A percentile compares a stretch with the other conserved stretches of the same genome.
Evolutionary conservation across 2,329 filamentous ascomycete species (phyloP).

Genomic region (Ophiostoma triangulosporum): DNA sequence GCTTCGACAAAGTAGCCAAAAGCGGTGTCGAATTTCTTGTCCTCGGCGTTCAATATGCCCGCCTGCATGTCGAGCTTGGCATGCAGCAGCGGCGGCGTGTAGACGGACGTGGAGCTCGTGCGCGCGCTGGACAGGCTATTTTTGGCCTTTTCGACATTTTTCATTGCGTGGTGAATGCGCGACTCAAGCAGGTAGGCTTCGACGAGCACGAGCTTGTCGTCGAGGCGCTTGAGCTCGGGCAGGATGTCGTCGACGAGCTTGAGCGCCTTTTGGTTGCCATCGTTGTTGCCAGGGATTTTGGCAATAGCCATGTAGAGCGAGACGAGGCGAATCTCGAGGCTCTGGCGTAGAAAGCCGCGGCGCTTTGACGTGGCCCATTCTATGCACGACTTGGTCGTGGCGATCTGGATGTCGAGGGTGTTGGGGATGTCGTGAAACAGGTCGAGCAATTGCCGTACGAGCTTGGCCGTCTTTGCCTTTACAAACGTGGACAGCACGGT

Average conservation of each 20-base stretch:
- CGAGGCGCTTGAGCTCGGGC: conserved; percentile 90
- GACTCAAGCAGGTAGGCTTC: conserved; percentile 97
- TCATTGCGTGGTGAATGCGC: conserved; percentile 89
- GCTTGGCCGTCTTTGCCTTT: conserved; percentile 96
- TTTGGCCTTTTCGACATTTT: conserved; percentile 90
- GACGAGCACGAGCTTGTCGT: conserved; percentile 95
- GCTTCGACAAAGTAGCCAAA: conserved; percentile 99
- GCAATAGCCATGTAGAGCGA: conserved; percentile 90
- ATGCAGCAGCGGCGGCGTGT: conserved; percentile 89
- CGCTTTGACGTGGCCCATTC: conserved; percentile 95
- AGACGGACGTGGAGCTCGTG: conserved; percentile 91
- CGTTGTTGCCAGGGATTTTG: too few species aligned
- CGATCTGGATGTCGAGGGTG: conserved; percentile 85
- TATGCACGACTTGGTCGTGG: conserved; percentile 97
- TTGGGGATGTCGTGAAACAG: conserved; percentile 89
- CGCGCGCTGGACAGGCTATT: conserved; percentile 88
- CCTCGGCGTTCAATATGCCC: conserved; percentile 96
- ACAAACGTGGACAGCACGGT: conserved; percentile 90
- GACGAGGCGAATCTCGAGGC: conserved; percentile 91
- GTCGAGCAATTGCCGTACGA: conserved; percentile 93
- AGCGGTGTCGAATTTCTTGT: conserved; percentile 97
- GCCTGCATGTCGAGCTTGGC: conserved; percentile 98
- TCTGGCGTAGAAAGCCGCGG: conserved; percentile 91
- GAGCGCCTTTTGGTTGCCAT: conserved; percentile 94
- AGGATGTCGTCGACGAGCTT: conserved; percentile 93